Percentiles rank a stretch among this genome's conserved stretches.
Conservation (phyloP, 176 grass and related monocot genomes). For the Pharus latifolius region DNA sequence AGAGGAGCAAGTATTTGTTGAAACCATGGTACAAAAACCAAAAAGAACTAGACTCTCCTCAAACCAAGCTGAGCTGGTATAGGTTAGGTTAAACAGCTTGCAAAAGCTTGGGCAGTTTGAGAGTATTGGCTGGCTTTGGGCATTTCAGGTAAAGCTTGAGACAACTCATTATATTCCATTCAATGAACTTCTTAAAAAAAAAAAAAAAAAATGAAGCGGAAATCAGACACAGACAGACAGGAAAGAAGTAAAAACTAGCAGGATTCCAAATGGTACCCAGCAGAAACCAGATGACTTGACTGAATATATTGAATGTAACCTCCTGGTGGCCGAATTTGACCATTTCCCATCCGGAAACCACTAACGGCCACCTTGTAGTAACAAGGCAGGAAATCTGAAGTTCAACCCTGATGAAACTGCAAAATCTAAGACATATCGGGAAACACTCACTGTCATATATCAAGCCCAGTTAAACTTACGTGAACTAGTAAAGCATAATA, state of each 20-base stretch:
- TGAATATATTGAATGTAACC: not conserved
- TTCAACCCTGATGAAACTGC: not conserved
- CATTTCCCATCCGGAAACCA: not conserved
- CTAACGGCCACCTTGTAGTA: not conserved
- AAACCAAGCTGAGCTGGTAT: not conserved
- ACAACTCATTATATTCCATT: not conserved
- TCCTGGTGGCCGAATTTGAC: not conserved
- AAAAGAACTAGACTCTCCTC: not conserved
- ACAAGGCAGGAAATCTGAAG: not conserved
- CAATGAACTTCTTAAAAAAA: not conserved
- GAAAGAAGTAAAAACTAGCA: not conserved
- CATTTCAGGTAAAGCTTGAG: not conserved
- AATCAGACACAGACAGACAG: too few species aligned
- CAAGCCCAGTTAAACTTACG: not conserved
- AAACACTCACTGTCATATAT: not conserved
- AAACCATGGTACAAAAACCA: not conserved
- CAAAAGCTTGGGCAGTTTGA: not conserved
- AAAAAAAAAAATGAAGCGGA: not conserved
- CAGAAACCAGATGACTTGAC: constrained; percentile 1
- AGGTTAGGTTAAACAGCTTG: not conserved
- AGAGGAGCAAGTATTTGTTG: not conserved
- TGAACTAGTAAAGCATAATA: not conserved
- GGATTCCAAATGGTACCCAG: not conserved
- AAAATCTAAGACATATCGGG: not conserved
- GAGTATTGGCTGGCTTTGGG: not conserved